Conservation (phyloP, 2,329 filamentous ascomycete species). For the Fusarium nematophilum region DNA sequence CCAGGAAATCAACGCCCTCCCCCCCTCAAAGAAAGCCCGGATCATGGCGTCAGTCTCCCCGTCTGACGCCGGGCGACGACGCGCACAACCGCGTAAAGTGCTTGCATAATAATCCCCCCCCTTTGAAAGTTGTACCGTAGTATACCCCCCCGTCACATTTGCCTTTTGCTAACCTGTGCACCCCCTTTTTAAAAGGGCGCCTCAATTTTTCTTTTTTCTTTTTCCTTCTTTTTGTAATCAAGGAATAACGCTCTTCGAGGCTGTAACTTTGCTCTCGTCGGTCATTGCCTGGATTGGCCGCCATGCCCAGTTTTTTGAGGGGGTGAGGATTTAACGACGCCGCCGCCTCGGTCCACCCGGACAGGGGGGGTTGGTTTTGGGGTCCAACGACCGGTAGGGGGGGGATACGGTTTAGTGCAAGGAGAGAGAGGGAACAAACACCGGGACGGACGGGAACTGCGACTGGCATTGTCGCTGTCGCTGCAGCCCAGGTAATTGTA, state of each 20-base stretch:
- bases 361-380: neutral
- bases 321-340: conserved; percentile 10
- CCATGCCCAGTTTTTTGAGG: conserved; percentile 15
- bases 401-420: conserved; percentile 22
- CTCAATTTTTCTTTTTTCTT: neutral
- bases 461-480: too few species aligned
- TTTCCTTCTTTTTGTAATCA: neutral
- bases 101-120: conserved; percentile 28
- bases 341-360: conserved; percentile 15
- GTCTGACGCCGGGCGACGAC: conserved; percentile 19
- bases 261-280: conserved; percentile 4
- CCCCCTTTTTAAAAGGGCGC: conserved; percentile 1
- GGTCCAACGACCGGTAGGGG: neutral
- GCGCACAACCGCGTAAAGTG: conserved; percentile 38
- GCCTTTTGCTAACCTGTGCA: neutral
- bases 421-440: conserved; percentile 14
- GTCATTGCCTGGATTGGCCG: conserved; percentile 14
- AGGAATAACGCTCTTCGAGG: neutral
- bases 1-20: neutral
- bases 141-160: neutral
- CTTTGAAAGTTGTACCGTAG: neutral
- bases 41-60: conserved; percentile 37
- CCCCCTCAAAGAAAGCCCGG: conserved; percentile 8
- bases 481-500: too few species aligned
- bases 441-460: neutral